Conservation (phyloP, 805 yeast species). For the Saccharomycopsis babjevae region DNA sequence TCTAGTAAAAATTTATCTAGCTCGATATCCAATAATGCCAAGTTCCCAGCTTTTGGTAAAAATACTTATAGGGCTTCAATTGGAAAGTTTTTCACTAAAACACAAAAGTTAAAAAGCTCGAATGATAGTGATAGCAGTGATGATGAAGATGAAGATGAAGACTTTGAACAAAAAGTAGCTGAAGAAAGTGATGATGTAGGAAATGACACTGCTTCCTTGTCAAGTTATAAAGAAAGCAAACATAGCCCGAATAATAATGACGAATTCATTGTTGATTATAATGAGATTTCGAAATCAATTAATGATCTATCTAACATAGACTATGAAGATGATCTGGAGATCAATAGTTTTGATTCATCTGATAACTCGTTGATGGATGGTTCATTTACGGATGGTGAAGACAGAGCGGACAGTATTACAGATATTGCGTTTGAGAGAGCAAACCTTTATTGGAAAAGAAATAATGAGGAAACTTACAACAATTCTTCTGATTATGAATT, state of each 20-base stretch:
- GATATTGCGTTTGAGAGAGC: slow-evolving; percentile 17
- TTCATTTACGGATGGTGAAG: slow-evolving; percentile 17
- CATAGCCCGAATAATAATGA: background rate
- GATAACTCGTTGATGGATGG: slow-evolving; percentile 16
- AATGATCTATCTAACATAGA: slow-evolving; percentile 12
- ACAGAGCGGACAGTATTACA: slow-evolving; percentile 13
- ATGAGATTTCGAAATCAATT: slow-evolving; percentile 7
- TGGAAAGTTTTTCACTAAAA: slow-evolving; percentile 15
- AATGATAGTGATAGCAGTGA: slow-evolving; percentile 17
- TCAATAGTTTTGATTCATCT: slow-evolving; percentile 7
- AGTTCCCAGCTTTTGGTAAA: slow-evolving; percentile 11
- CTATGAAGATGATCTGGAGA: slow-evolving; percentile 10
- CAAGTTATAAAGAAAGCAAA: background rate
- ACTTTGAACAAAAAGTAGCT: background rate
- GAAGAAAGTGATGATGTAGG: background rate
- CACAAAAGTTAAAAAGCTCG: background rate
- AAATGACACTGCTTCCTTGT: background rate
- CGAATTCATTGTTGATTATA: slow-evolving; percentile 13
- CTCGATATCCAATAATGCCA: background rate
- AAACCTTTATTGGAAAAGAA: slow-evolving; percentile 10
- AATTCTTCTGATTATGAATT: background rate
- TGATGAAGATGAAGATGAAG: slow-evolving; percentile 9
- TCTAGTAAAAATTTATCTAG: background rate
- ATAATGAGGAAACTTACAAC: background rate
- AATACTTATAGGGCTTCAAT: slow-evolving; percentile 12